Base-by-base conservation (phyloP, 2,329 filamentous ascomycete genomes). In the Rhexocercosporidium sp. region DNA sequence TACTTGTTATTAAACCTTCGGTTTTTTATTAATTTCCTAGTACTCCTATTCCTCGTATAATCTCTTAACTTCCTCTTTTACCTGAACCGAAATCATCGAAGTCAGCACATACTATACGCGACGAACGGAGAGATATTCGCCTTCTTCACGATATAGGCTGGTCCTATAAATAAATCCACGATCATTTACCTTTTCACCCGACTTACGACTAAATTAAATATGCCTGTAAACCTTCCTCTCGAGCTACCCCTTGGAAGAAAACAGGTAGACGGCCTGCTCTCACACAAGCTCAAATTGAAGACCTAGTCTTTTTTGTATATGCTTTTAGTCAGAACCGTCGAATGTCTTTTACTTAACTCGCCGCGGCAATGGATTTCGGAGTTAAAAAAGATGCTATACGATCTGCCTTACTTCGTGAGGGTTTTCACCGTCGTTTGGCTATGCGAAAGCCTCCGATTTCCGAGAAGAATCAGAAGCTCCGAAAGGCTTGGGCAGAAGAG, bases 341-440 rank as follows among this genome's bases (percentile, higher is more conserved):
- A 12, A 69, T 71, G 54, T 62, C 57, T 3, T 68, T 51, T 41
- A n/a, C 18, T 8, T 11, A 70, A 37, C 51, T 70, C 3, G 53
- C 49, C 0, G 9, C 37, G n/a, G 59, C 64, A 9, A 18, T 70
- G 6, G 67, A 67, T 22, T 71, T 64, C 56, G 47, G 62, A 37
- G 59, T 69, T 20, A 69, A 66, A 56, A 68, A 65, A 57, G 34
- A 69, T 25, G 63, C 62, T 51, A 70, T 70, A 61, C 53, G 65
- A 5, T 31, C 34, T 6, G 68, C 69, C 11, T 46, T 72, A 12
- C 29, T 53, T 25, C 41, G 59, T 20, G 66, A 72, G 31, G 66
- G 68, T 0, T 72, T 66, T 61, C 7, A 62, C n/a, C 29, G 62
- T 22, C 59, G 65, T 25, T 31, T 68, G 25, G 56, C 66, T 44